phyloP scores from a whole-genome alignment of 2,329 filamentous ascomycete species.

The Blastomyces gilchristii region DNA sequence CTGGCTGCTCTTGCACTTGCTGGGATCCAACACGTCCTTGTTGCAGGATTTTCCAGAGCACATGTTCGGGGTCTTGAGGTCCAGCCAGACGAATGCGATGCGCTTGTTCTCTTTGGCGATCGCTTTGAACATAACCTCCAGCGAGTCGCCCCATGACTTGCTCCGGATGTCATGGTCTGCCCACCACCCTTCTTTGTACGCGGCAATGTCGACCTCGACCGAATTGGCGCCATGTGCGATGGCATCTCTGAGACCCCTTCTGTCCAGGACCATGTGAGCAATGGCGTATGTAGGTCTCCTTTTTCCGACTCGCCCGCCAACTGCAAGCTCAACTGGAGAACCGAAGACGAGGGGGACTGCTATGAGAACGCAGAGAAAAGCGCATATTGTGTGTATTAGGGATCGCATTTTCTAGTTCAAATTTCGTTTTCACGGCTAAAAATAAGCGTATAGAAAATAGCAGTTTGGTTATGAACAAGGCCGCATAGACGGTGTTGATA shows the following conservation, averaged over 20 bases:
- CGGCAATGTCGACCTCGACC: conserved; percentile 17
- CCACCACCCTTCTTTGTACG: conserved; percentile 15
- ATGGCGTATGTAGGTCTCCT: conserved; percentile 22
- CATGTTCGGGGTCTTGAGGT: conserved; percentile 18
- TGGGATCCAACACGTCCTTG: background rate
- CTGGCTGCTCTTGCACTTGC: background rate
- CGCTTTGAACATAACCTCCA: conserved; percentile 11
- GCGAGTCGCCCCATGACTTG: conserved; percentile 6
- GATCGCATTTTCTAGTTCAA: background rate
- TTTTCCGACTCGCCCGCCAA: background rate
- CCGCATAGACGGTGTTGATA: too few species aligned
- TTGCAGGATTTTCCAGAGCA: conserved; percentile 5
- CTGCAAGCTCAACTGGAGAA: background rate
- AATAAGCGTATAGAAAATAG: too few species aligned
- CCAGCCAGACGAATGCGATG: conserved; percentile 18
- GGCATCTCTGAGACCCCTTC: conserved; percentile 12
- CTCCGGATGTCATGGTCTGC: conserved; percentile 15
- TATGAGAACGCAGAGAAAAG: background rate
- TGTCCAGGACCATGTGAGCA: conserved; percentile 30
- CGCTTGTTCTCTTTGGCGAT: conserved; percentile 13
- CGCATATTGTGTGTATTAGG: background rate
- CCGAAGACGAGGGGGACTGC: background rate
- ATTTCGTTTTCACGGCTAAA: too few species aligned
- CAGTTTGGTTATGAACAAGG: too few species aligned
- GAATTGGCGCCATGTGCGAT: conserved; percentile 18